phyloP scores from a whole-genome alignment of 257 asterid species.

The Solanum clarkiae region DNA sequence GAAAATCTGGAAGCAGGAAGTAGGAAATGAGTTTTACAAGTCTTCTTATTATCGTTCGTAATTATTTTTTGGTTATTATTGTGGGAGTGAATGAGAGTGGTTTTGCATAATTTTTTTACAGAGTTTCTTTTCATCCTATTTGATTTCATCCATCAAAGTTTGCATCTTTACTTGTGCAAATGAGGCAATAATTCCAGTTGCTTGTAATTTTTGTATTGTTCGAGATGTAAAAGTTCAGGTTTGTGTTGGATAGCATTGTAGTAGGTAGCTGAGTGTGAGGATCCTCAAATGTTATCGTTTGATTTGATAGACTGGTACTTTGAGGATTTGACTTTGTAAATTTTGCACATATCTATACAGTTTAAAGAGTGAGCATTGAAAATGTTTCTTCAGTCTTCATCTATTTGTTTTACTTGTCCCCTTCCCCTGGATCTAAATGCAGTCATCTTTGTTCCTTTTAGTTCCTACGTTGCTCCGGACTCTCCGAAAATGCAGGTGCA shows the following conservation, averaged over 20 bases:
- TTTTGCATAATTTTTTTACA: conserved; percentile 2
- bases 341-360: not conserved
- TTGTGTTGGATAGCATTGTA: not conserved
- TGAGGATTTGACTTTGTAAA: not conserved
- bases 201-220: conserved; percentile 18
- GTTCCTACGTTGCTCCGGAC: not conserved
- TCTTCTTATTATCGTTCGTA: not conserved
- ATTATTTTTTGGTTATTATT: not conserved
- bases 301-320: not conserved
- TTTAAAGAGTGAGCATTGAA: not conserved
- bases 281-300: not conserved
- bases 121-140: not conserved
- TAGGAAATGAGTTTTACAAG: conserved; percentile 10
- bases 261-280: not conserved
- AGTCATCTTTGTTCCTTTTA: not conserved
- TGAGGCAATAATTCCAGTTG: conserved; percentile 53
- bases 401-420: not conserved
- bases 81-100: conserved; percentile 15
- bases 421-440: not conserved
- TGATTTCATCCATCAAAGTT: not conserved
- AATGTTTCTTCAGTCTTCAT: not conserved
- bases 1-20: conserved; percentile 57
- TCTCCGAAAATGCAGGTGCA: not conserved
- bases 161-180: conserved; percentile 7
- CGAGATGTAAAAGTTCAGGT: not conserved